Base-by-base conservation (phyloP, 2,329 filamentous ascomycete species). In the Penicillium vulpinum region DNA sequence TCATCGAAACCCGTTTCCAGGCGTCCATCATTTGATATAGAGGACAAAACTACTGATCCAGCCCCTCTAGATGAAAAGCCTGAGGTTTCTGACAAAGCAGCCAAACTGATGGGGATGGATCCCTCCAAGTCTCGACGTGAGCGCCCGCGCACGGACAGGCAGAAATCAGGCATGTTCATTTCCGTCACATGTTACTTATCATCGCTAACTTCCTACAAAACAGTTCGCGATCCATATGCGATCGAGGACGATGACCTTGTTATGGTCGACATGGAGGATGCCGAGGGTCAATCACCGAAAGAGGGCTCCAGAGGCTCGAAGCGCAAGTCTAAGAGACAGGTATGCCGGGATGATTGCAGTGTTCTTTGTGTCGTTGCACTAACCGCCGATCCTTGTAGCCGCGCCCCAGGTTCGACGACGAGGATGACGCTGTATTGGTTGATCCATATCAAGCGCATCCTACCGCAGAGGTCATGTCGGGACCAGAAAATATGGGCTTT, bases 21-120 rank as follows among this genome's bases (percentile, higher is more conserved):
- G 54, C 87, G 88, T 36, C 81, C 87, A 60, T 89, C 90, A 0
- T 75, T 88, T 16, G 89, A 91, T 51, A 83, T 86, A 59, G 79
- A 82, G 33, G 73, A 77, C 38, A 74, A 78, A 28, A 80, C 80
- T 60, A 88, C 86, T 8, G 78, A 92, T 58, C 81, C 84, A 44
- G 90, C 89, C 21, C 89, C 90, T 9, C 85, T 88, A 2, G 90
- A 92, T 29, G 85, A 88, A 31, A 77, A 81, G 40, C 81, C 81
- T 3, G 83, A 85, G 50, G 82, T 91, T 69, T 83, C 87, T 8
- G 82, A 85, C 44, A 96, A 95, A 74, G 91, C 90, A 28, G 90
- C 90, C 31, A 92, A 87, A 73, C 75, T 93, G 51, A 85, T 94
- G 85, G 92, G 78, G 64, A 75, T 84, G 58, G 78, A 73, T 59